Conservation (phyloP, 495 filamentous ascomycete genomes). For the Annulohypoxylon nitens region DNA sequence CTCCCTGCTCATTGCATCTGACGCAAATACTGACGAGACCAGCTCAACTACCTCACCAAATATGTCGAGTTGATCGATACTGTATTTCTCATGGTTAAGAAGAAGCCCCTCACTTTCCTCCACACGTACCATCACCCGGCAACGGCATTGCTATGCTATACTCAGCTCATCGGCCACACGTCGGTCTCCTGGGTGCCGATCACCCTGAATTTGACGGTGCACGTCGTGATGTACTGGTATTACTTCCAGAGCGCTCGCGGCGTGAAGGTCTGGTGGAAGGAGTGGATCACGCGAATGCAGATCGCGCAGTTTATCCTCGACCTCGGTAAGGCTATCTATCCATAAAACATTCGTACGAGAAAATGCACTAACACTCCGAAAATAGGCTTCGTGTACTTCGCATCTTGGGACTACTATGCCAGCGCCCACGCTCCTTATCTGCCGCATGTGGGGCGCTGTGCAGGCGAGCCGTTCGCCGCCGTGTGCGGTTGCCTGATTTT, state of each 20-base stretch:
- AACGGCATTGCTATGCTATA: slow-evolving; percentile 85
- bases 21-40: slow-evolving; percentile 46
- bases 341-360: neutral
- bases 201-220: slow-evolving; percentile 78
- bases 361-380: slow-evolving; percentile 30
- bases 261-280: slow-evolving; percentile 86
- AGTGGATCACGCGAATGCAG: slow-evolving; percentile 87
- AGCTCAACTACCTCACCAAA: slow-evolving; percentile 88
- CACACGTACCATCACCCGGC: slow-evolving; percentile 88
- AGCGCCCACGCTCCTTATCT: slow-evolving; percentile 87
- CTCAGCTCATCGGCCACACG: slow-evolving; percentile 79
- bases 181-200: slow-evolving; percentile 84
- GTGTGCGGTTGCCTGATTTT: slow-evolving; percentile 90
- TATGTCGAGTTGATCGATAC: slow-evolving; percentile 84
- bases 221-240: slow-evolving; percentile 76
- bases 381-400: slow-evolving; percentile 89
- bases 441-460: slow-evolving; percentile 85
- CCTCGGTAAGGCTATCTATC: slow-evolving; percentile 66
- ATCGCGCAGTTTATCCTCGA: slow-evolving; percentile 84
- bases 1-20: neutral
- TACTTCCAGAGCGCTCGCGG: slow-evolving; percentile 83
- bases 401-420: slow-evolving; percentile 92
- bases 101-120: slow-evolving; percentile 86
- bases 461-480: slow-evolving; percentile 95
- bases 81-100: slow-evolving; percentile 84